Percentiles rank a stretch among this genome's conserved stretches.
These are phyloP conservation scores for Claviceps pazoutovae DNA, from an alignment of 2,329 filamentous ascomycete genomes.

Conservation along the genomic window DNA sequence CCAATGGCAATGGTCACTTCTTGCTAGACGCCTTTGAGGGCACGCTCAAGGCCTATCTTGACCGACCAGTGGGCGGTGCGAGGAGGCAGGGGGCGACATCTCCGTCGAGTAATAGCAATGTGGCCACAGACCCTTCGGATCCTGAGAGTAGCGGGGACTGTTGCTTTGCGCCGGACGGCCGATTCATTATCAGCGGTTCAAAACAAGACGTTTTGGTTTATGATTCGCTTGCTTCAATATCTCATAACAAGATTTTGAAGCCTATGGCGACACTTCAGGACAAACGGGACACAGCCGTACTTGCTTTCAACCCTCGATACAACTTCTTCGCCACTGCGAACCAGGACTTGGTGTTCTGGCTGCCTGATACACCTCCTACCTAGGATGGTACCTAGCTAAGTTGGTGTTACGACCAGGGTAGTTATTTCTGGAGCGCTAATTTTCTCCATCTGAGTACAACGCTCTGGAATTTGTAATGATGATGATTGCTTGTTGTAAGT, in stretches of 20 bases:
- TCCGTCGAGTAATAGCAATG: constrained; percentile 10
- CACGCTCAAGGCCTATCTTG: constrained; percentile 59
- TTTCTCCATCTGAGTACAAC: background rate
- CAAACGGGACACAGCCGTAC: constrained; percentile 54
- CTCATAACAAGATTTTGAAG: constrained; percentile 44
- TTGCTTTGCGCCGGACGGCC: constrained; percentile 79
- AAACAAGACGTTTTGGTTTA: constrained; percentile 68
- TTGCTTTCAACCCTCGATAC: constrained; percentile 81
- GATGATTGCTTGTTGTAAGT: background rate
- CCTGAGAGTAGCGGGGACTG: constrained; percentile 59
- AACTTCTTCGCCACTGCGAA: constrained; percentile 89
- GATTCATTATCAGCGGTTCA: constrained; percentile 73
- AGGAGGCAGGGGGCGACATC: constrained; percentile 38
- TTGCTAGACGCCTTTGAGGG: constrained; percentile 89
- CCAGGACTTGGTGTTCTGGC: constrained; percentile 67
- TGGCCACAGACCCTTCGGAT: constrained; percentile 21
- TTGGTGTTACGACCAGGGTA: background rate
- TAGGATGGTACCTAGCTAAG: background rate
- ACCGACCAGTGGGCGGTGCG: constrained; percentile 39
- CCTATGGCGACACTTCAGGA: constrained; percentile 53
- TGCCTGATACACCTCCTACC: constrained; percentile 46
- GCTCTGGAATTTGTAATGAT: background rate
- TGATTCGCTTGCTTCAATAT: constrained; percentile 53
- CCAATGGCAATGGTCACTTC: constrained; percentile 73
- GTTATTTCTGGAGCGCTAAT: too few species aligned